A percentile compares a stretch with the other conserved stretches of the same genome.
These are phyloP conservation scores for Polyplosphaeria fusca DNA, from an alignment of 495 filamentous ascomycete species.

Conservation along the genomic window DNA sequence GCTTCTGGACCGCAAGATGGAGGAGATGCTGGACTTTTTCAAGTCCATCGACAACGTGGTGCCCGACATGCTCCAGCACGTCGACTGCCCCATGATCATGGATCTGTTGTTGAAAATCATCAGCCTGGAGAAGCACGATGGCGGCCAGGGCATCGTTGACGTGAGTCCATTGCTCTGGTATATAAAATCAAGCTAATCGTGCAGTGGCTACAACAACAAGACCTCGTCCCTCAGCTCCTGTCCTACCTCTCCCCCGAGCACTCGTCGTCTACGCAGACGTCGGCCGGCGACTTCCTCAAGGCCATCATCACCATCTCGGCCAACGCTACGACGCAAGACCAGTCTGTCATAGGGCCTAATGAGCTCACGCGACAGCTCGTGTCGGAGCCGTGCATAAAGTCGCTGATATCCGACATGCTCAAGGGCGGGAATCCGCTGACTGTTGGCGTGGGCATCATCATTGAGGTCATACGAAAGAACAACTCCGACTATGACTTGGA, in stretches of 20 bases:
- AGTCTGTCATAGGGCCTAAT: constrained; percentile 96
- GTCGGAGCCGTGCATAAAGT: constrained; percentile 77
- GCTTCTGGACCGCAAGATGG: constrained; percentile 93
- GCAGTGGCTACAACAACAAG: constrained; percentile 89
- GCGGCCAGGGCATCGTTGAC: constrained; percentile 90
- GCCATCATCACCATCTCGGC: constrained; percentile 98
- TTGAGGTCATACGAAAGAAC: constrained; percentile 98
- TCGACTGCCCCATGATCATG: constrained; percentile 99
- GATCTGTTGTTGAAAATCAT: constrained; percentile 96
- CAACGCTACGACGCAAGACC: constrained; percentile 95
- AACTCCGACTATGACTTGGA: constrained; percentile 99
- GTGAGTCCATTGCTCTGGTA: constrained; percentile 51
- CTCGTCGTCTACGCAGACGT: constrained; percentile 84
- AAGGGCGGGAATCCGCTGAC: constrained; percentile 90
- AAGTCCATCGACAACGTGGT: constrained; percentile 79
- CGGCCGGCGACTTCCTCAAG: constrained; percentile 96
- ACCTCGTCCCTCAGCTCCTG: constrained; percentile 84
- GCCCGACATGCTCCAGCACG: constrained; percentile 81
- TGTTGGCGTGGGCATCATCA: constrained; percentile 94
- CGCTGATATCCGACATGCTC: constrained; percentile 85
- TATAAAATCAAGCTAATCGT: neutral
- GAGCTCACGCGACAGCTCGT: constrained; percentile 94
- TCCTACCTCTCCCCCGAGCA: constrained; percentile 82
- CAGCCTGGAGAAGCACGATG: constrained; percentile 88
- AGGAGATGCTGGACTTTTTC: constrained; percentile 88